A percentile compares a stretch with the other conserved stretches of the same genome.
These are phyloP conservation scores for Ogataea methanolica DNA, from an alignment of 805 yeast genomes.

Conservation along the genomic window DNA sequence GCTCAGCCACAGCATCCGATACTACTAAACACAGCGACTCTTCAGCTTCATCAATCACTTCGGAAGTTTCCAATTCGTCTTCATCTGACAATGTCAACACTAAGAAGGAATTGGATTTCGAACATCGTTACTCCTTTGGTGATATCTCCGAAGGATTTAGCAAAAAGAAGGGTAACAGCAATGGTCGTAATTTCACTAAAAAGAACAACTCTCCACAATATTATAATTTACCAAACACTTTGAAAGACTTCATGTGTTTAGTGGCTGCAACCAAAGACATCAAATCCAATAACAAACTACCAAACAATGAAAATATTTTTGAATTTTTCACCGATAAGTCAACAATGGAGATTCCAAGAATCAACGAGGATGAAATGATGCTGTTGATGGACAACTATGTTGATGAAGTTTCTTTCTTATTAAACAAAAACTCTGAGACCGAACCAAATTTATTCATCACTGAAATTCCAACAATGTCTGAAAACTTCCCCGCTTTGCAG, in stretches of 20 bases:
- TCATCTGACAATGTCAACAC: background rate
- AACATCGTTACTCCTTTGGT: conserved; percentile 20
- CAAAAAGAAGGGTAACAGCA: conserved; percentile 3
- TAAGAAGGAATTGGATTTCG: conserved; percentile 19
- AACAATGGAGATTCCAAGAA: conserved; percentile 15
- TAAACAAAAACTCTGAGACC: conserved; percentile 18
- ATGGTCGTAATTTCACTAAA: conserved; percentile 6
- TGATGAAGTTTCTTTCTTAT: conserved; percentile 33
- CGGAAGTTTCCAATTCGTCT: conserved; percentile 13
- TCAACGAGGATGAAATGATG: conserved; percentile 31
- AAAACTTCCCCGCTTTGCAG: conserved; percentile 27
- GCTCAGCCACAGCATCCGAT: background rate
- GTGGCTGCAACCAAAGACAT: conserved; percentile 28
- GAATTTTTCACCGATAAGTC: conserved; percentile 25
- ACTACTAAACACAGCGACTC: background rate
- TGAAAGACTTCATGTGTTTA: conserved; percentile 37
- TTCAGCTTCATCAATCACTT: conserved; percentile 15
- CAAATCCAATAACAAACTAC: conserved; percentile 9
- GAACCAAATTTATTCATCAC: conserved; percentile 32
- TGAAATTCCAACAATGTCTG: conserved; percentile 33
- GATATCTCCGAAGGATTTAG: conserved; percentile 6
- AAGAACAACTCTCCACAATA: conserved; percentile 12
- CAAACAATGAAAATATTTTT: conserved; percentile 23
- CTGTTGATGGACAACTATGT: conserved; percentile 30
- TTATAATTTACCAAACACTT: conserved; percentile 30